These are phyloP conservation scores for Solanum etuberosum DNA, from an alignment of 257 asterid species.

Conservation along the genomic window DNA sequence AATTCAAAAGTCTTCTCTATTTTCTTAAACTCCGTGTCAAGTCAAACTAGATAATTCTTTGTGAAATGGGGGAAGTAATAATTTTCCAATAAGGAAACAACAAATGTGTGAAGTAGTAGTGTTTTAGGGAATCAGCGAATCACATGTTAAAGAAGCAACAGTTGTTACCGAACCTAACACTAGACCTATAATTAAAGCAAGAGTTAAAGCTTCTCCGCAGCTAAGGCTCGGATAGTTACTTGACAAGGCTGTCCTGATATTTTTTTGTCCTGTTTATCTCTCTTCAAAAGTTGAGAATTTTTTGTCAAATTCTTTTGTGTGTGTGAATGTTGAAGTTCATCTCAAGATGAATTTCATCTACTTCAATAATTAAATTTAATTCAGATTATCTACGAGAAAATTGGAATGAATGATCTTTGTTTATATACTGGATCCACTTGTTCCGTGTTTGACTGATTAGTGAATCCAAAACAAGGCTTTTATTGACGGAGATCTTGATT, in stretches of 20 bases:
- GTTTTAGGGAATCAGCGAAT: neutral
- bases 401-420: neutral
- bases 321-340: no score
- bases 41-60: no score
- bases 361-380: no score
- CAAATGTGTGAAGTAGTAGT: neutral
- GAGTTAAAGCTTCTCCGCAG: neutral
- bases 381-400: neutral
- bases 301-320: neutral
- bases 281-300: neutral
- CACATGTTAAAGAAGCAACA: neutral
- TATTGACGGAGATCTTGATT: neutral
- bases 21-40: no score
- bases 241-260: neutral
- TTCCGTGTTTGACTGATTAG: neutral
- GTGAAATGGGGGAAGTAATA: no score
- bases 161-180: neutral
- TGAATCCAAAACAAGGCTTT: neutral
- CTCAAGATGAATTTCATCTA: neutral
- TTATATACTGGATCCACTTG: neutral
- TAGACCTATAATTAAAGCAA: neutral
- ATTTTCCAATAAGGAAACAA: neutral
- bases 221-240: neutral
- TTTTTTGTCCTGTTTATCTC: neutral
- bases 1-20: no score